Evolutionary conservation across 768 basidiomycete species (phyloP).

Genomic region (Podaxis sp.): DNA sequence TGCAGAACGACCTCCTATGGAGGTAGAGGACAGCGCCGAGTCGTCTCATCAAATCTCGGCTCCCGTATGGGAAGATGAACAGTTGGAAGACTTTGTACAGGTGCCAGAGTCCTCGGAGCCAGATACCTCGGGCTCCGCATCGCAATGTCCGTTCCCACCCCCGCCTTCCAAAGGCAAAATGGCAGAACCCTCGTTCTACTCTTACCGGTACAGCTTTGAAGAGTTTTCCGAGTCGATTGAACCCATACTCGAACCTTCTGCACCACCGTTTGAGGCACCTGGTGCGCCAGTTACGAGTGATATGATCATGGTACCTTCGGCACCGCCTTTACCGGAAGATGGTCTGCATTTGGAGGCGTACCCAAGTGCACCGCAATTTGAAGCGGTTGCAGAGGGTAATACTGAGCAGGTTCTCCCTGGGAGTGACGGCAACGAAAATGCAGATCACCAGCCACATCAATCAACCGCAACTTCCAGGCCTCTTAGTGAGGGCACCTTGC

Average conservation of each 20-base stretch:
- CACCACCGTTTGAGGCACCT: conserved; percentile 46
- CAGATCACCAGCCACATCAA: not conserved
- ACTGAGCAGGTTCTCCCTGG: conserved; percentile 16
- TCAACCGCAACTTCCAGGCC: not conserved
- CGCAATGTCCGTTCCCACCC: conserved; percentile 39
- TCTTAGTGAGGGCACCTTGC: conserved; percentile 15
- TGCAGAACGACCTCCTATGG: conserved; percentile 52
- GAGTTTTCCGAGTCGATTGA: conserved; percentile 31
- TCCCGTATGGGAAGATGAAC: conserved; percentile 56
- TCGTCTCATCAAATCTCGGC: conserved; percentile 37
- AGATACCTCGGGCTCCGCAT: conserved; percentile 16
- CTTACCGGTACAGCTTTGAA: conserved; percentile 42
- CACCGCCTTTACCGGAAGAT: conserved; percentile 38
- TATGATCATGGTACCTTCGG: conserved; percentile 43
- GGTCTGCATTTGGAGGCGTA: conserved; percentile 19
- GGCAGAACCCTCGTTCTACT: conserved; percentile 37
- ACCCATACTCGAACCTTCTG: conserved; percentile 39
- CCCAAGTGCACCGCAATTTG: conserved; percentile 13
- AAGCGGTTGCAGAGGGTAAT: conserved; percentile 14
- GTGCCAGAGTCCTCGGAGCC: conserved; percentile 13
- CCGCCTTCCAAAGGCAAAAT: conserved; percentile 45
- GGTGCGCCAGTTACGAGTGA: conserved; percentile 32
- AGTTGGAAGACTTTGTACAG: conserved; percentile 35
- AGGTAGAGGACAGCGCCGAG: conserved; percentile 20
- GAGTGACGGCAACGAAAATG: not conserved